phyloP scores from a whole-genome alignment of 2,329 filamentous ascomycete species.

The Penicillium sp. region DNA sequence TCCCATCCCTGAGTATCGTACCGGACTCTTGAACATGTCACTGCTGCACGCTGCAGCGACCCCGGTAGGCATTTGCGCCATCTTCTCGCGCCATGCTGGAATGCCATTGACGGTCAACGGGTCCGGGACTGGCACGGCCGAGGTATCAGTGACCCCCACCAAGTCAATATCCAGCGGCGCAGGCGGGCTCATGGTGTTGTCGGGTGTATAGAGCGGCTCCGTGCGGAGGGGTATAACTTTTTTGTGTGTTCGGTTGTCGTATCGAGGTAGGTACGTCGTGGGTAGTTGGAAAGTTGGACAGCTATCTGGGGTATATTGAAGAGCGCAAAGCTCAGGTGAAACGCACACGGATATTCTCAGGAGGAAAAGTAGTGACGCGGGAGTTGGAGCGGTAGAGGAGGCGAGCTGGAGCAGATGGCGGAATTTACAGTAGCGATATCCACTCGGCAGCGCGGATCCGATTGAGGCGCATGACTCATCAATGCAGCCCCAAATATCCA shows the following conservation, averaged over 20 bases:
- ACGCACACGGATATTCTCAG: background rate
- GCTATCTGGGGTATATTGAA: background rate
- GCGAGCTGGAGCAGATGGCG: slow-evolving; percentile 10
- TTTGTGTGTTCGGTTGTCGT: background rate
- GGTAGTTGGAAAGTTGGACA: background rate
- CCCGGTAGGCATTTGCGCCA: slow-evolving; percentile 69
- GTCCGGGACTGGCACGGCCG: slow-evolving; percentile 39
- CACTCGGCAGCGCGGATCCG: slow-evolving; percentile 15
- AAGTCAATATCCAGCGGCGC: slow-evolving; percentile 34
- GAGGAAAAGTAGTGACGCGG: background rate
- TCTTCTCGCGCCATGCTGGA: slow-evolving; percentile 66
- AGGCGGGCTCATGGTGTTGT: slow-evolving; percentile 27
- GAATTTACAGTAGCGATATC: slow-evolving; percentile 19
- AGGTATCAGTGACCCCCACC: slow-evolving; percentile 40
- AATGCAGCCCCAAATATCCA: slow-evolving; percentile 2
- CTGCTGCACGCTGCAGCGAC: slow-evolving; percentile 76
- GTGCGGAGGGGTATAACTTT: background rate
- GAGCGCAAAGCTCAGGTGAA: background rate
- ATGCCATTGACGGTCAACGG: slow-evolving; percentile 68
- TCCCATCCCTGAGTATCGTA: slow-evolving; percentile 42
- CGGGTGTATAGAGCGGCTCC: background rate
- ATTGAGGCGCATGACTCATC: slow-evolving; percentile 20
- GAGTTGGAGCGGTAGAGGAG: slow-evolving; percentile 8
- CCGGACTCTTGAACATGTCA: slow-evolving; percentile 78
- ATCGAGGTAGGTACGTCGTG: background rate